These are phyloP conservation scores for Russula sp. DNA, from an alignment of 768 basidiomycete species.

Conservation along the genomic window DNA sequence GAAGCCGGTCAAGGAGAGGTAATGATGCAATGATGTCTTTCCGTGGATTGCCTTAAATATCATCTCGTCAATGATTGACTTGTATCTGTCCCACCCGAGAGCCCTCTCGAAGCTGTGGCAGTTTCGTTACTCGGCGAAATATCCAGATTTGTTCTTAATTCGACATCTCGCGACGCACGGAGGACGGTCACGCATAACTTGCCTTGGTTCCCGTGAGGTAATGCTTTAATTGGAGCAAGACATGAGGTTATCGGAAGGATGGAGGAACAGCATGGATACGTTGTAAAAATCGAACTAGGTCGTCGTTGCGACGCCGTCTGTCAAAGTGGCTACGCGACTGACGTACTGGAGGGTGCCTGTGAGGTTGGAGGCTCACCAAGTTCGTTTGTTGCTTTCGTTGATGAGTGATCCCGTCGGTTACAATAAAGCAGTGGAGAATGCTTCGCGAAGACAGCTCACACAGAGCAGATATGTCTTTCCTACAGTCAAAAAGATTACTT, in stretches of 20 bases:
- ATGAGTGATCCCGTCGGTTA: too few relatives aligned
- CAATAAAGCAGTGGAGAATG: too few relatives aligned
- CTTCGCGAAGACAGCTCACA: too few relatives aligned
- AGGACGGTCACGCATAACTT: slow-evolving; percentile 5
- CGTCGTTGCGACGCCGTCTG: slow-evolving; percentile 38
- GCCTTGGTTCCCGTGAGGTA: slow-evolving; percentile 31
- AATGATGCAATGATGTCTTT: slow-evolving; percentile 14
- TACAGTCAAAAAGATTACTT: too few relatives aligned
- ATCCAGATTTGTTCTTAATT: slow-evolving; percentile 25
- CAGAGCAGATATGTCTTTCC: not conserved
- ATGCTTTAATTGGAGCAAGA: slow-evolving; percentile 25
- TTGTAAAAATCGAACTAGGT: slow-evolving; percentile 41
- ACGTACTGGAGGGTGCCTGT: slow-evolving; percentile 34
- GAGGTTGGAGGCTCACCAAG: slow-evolving; percentile 29
- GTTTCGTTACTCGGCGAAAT: slow-evolving; percentile 37
- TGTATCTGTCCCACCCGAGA: slow-evolving; percentile 39
- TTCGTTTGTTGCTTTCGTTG: too few relatives aligned
- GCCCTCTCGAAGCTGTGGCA: slow-evolving; percentile 37
- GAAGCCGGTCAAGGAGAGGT: not conserved
- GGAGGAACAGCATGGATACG: slow-evolving; percentile 21
- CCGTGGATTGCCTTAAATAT: slow-evolving; percentile 37
- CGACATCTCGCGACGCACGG: not conserved
- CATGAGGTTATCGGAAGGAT: not conserved
- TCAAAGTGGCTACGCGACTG: slow-evolving; percentile 38
- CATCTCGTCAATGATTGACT: slow-evolving; percentile 38